These are phyloP conservation scores for Beta corolliflora DNA, from an alignment of 179 eudicot genomes.

Conservation along the genomic window DNA sequence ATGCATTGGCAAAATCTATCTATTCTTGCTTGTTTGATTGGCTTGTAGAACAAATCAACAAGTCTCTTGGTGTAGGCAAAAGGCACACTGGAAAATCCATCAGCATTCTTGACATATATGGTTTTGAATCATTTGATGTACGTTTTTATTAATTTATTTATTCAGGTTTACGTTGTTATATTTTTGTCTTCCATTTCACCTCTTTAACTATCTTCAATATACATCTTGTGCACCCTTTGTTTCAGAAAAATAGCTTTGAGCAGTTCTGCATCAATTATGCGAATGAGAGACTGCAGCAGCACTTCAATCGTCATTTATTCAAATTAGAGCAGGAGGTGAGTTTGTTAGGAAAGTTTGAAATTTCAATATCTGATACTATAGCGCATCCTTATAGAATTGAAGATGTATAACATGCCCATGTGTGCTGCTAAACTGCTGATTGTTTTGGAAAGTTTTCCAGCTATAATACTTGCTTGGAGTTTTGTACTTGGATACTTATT, in stretches of 20 bases:
- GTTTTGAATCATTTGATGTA: conserved; percentile 97
- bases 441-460: background rate
- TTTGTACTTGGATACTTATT: background rate
- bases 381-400: background rate
- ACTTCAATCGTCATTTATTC: conserved; percentile 93
- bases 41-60: conserved; percentile 95
- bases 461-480: background rate
- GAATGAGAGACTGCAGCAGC: conserved; percentile 96
- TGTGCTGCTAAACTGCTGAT: background rate
- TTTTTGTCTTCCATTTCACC: conserved; percentile 2
- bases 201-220: conserved; percentile 6
- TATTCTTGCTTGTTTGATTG: conserved; percentile 97
- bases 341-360: conserved; percentile 17
- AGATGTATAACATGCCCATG: background rate
- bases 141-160: conserved; percentile 20
- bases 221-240: conserved; percentile 10
- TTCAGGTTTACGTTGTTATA: conserved; percentile 11
- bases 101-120: conserved; percentile 98
- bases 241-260: conserved; percentile 94
- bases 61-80: conserved; percentile 86
- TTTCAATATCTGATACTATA: background rate
- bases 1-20: conserved; percentile 92
- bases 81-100: conserved; percentile 90
- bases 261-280: conserved; percentile 99
- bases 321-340: conserved; percentile 94